Conservation (phyloP, 345 rosid genomes). For the Syzygium aromaticum region DNA sequence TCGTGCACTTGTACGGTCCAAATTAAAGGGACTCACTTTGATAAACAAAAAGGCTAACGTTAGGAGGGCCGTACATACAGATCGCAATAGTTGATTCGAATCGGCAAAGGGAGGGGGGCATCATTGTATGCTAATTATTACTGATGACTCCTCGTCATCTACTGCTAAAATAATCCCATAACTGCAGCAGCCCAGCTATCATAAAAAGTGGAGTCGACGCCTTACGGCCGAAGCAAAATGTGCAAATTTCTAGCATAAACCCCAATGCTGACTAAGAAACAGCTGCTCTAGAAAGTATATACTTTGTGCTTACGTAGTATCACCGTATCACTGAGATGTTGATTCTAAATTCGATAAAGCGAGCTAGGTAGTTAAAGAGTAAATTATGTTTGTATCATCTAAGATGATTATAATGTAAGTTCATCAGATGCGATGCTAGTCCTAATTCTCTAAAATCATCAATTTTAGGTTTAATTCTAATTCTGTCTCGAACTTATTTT, state of each 20-base stretch:
- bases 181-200: background rate
- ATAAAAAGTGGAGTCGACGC: background rate
- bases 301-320: background rate
- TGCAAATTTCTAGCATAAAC: background rate
- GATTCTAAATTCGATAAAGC: background rate
- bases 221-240: background rate
- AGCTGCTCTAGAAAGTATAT: background rate
- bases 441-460: background rate
- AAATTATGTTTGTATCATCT: background rate
- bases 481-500: background rate
- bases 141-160: background rate
- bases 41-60: background rate
- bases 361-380: background rate
- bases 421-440: rapidly evolving
- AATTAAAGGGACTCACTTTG: background rate
- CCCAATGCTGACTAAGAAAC: background rate
- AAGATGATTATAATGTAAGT: background rate
- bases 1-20: background rate
- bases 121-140: background rate
- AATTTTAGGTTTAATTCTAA: background rate
- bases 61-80: background rate
- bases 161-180: background rate
- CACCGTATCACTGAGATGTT: background rate
- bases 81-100: background rate
- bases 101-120: background rate